These are phyloP conservation scores for Debaryomyces prosopidis DNA, from an alignment of 805 yeast genomes.

Conservation along the genomic window DNA sequence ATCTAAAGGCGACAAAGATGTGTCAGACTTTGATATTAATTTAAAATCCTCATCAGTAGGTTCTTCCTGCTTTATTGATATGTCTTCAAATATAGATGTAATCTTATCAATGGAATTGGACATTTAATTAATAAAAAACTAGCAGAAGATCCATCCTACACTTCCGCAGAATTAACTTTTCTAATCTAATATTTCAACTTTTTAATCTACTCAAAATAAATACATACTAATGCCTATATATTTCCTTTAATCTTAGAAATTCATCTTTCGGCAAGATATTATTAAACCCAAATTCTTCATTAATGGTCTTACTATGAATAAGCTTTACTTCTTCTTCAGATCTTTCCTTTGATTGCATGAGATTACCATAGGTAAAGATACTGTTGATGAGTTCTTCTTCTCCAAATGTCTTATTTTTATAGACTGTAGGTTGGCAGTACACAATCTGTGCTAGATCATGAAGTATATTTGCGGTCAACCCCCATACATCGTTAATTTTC, in stretches of 20 bases:
- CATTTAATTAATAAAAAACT: not conserved
- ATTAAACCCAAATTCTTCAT: conserved; percentile 42
- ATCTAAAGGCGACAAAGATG: conserved; percentile 10
- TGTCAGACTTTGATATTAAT: not conserved
- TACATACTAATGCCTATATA: conserved; percentile 28
- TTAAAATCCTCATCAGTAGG: conserved; percentile 1
- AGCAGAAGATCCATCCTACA: not conserved
- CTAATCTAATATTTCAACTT: not conserved
- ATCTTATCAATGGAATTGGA: conserved; percentile 1
- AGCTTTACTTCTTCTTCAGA: conserved; percentile 55
- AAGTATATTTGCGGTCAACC: conserved; percentile 76
- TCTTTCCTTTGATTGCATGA: conserved; percentile 49
- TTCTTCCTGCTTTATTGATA: conserved; percentile 3
- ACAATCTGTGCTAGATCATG: conserved; percentile 65
- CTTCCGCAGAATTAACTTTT: not conserved
- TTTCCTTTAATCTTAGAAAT: conserved; percentile 37
- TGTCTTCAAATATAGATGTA: conserved; percentile 5
- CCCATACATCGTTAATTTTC: conserved; percentile 75
- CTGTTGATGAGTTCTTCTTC: conserved; percentile 68
- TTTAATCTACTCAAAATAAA: not conserved
- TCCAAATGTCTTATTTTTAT: conserved; percentile 38
- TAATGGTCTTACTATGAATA: conserved; percentile 32
- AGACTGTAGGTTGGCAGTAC: conserved; percentile 21
- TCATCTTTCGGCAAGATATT: conserved; percentile 47
- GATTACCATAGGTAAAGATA: conserved; percentile 53